Evolutionary conservation across 1,284 basidiomycete species (phyloP).

Genomic region (Ceratobasidium theobromae): DNA sequence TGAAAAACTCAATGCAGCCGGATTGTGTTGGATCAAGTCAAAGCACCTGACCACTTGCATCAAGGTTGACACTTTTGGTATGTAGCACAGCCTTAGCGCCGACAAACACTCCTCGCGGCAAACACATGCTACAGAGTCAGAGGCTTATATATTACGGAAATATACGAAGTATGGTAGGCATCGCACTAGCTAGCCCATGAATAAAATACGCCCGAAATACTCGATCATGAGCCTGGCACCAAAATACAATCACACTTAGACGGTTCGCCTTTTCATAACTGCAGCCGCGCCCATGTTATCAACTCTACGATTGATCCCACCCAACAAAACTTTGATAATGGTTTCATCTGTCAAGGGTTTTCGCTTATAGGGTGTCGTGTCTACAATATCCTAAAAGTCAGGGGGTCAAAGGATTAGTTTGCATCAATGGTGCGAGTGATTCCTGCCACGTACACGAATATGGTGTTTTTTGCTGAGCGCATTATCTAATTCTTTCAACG

Average conservation of each 20-base stretch:
- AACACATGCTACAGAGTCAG: background rate
- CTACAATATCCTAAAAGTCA: slow-evolving; percentile 55
- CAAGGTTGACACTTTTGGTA: too few species aligned
- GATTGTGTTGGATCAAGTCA: too few species aligned
- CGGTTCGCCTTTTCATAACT: background rate
- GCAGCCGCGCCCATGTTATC: slow-evolving; percentile 33
- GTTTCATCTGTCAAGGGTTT: slow-evolving; percentile 44
- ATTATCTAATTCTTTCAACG: slow-evolving; percentile 52
- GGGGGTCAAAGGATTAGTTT: background rate
- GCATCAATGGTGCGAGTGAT: background rate
- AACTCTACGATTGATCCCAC: slow-evolving; percentile 43
- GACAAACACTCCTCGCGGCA: background rate
- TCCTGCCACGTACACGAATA: slow-evolving; percentile 43
- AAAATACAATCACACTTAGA: background rate
- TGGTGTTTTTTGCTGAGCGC: slow-evolving; percentile 45
- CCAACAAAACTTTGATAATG: slow-evolving; percentile 51
- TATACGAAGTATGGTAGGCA: too few species aligned
- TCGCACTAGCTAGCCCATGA: too few species aligned
- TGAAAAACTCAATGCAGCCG: too few species aligned
- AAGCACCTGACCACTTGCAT: too few species aligned
- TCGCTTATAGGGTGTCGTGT: slow-evolving; percentile 47
- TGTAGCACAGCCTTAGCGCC: slow-evolving; percentile 16
- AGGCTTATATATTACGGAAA: background rate
- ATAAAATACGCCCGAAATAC: background rate
- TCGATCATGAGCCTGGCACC: background rate